A percentile compares a stretch with the other conserved stretches of the same genome.
These are phyloP conservation scores for Olyra latifolia DNA, from an alignment of 176 grass and related monocot genomes.

Conservation along the genomic window DNA sequence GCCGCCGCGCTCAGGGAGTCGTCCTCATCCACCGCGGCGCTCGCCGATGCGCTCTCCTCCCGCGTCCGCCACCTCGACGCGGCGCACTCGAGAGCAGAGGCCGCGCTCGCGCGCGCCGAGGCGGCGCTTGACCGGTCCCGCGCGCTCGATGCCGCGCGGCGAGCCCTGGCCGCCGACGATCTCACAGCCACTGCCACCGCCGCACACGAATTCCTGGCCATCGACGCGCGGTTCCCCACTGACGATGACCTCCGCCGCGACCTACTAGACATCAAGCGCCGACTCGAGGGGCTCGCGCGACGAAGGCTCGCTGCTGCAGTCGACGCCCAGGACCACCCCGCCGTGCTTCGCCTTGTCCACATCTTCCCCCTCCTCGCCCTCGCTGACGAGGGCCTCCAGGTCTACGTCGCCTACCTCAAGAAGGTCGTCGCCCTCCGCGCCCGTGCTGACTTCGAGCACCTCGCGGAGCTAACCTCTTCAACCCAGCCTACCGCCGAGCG, in stretches of 20 bases:
- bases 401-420: constrained; percentile 84
- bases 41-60: constrained; percentile 67
- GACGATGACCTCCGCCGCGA: constrained; percentile 78
- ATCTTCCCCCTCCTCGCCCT: constrained; percentile 76
- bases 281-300: constrained; percentile 67
- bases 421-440: constrained; percentile 76
- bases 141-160: constrained; percentile 66
- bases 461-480: constrained; percentile 46
- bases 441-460: constrained; percentile 79
- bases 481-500: constrained; percentile 32
- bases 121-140: constrained; percentile 71
- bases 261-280: constrained; percentile 69
- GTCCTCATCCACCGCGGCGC: constrained; percentile 54
- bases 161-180: constrained; percentile 66
- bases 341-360: constrained; percentile 70
- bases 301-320: constrained; percentile 64
- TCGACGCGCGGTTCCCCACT: constrained; percentile 68
- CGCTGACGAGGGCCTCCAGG: constrained; percentile 74
- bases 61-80: constrained; percentile 77
- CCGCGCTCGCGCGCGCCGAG: constrained; percentile 57
- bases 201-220: constrained; percentile 65
- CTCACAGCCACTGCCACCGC: constrained; percentile 60
- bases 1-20: constrained; percentile 63
- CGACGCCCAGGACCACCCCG: constrained; percentile 71
- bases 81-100: constrained; percentile 61